phyloP scores from a whole-genome alignment of 176 grass and related monocot species.

The Raddia distichophylla region DNA sequence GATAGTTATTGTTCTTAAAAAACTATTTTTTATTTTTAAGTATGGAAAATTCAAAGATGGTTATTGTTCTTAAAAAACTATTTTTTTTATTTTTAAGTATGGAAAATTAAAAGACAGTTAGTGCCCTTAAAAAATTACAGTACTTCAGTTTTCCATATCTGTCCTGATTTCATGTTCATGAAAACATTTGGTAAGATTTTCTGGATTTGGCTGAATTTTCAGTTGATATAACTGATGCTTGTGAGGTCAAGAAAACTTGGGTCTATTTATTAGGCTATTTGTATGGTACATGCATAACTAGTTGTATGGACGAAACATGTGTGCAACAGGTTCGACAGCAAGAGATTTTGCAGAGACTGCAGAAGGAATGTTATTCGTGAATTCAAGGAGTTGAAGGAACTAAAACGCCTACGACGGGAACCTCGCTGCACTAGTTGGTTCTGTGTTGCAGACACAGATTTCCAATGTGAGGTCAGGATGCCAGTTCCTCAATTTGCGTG shows the following conservation, averaged over 20 bases:
- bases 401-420: slow-evolving; percentile 77
- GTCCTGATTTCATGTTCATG: background rate
- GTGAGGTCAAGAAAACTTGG: background rate
- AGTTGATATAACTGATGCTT: background rate
- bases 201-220: slow-evolving; percentile 19
- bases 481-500: background rate
- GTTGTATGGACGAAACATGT: slow-evolving; percentile 26
- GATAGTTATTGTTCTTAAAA: background rate
- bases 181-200: slow-evolving; percentile 16
- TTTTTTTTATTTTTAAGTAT: background rate
- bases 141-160: background rate
- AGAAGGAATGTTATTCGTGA: slow-evolving; percentile 90
- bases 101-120: background rate
- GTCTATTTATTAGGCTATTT: background rate
- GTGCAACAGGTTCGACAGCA: slow-evolving; percentile 86
- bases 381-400: slow-evolving; percentile 93
- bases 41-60: background rate
- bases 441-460: slow-evolving; percentile 79
- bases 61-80: background rate
- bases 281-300: slow-evolving; percentile 25
- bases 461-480: slow-evolving; percentile 68
- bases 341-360: slow-evolving; percentile 95
- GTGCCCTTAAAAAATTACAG: background rate
- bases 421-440: slow-evolving; percentile 83
- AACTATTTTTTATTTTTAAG: background rate